Evolutionary conservation across 2,329 filamentous ascomycete species (phyloP).

Genomic region (Cladophialophora psammophila): DNA sequence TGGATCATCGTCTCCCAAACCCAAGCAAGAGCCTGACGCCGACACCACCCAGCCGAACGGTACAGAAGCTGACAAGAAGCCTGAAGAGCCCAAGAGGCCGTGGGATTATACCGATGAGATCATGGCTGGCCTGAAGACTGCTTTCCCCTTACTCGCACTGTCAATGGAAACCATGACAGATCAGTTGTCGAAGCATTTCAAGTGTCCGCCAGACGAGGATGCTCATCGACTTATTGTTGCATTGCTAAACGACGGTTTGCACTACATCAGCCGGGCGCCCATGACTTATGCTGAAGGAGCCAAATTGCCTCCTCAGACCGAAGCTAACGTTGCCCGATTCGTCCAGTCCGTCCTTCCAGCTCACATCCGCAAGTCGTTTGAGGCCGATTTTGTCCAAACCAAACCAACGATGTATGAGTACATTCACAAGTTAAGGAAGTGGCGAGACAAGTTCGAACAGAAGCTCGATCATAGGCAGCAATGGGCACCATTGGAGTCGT

Average conservation of each 20-base stretch:
- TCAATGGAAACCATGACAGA: conserved; percentile 99
- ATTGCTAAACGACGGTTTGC: conserved; percentile 90
- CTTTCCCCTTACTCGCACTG: conserved; percentile 90
- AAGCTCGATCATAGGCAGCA: conserved; percentile 86
- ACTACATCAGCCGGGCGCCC: conserved; percentile 88
- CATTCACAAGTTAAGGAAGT: conserved; percentile 93
- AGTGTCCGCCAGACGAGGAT: conserved; percentile 97
- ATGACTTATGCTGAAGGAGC: conserved; percentile 86
- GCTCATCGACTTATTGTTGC: conserved; percentile 98
- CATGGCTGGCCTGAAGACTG: conserved; percentile 93
- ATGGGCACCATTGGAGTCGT: conserved; percentile 78
- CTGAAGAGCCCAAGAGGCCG: conserved; percentile 72
- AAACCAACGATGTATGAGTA: conserved; percentile 99
- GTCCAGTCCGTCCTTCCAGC: conserved; percentile 93
- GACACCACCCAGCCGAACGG: conserved; percentile 54
- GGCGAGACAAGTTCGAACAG: conserved; percentile 98
- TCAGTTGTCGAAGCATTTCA: conserved; percentile 98
- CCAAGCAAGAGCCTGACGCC: conserved; percentile 63
- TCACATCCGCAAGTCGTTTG: conserved; percentile 95
- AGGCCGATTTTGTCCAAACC: conserved; percentile 92
- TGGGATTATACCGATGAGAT: conserved; percentile 98
- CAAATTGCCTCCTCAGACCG: conserved; percentile 86
- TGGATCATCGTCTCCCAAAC: conserved; percentile 46
- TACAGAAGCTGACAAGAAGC: conserved; percentile 34
- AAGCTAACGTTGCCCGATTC: conserved; percentile 95